These are phyloP conservation scores for Licmophora abbreviata DNA, from an alignment of 108 stramenopile species.

Conservation along the genomic window DNA sequence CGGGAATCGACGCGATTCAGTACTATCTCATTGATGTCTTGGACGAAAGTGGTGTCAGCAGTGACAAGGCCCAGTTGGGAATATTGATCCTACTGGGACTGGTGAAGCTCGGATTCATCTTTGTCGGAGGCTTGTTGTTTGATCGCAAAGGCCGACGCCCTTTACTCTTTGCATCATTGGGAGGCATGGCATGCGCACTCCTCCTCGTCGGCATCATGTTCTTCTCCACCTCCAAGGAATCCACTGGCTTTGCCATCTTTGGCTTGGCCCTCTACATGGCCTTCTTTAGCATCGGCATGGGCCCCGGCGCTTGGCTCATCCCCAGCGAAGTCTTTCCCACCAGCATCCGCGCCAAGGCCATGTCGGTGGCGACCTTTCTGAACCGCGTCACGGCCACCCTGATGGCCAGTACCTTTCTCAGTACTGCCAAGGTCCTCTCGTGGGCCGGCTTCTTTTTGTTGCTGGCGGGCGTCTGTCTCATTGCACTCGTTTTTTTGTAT, in stretches of 20 bases:
- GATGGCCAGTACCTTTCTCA: slow-evolving; percentile 50
- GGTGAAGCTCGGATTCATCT: slow-evolving; percentile 30
- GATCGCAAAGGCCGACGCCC: slow-evolving; percentile 51
- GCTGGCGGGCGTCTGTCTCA: slow-evolving; percentile 26
- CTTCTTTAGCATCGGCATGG: slow-evolving; percentile 60
- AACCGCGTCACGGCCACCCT: slow-evolving; percentile 58
- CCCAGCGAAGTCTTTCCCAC: slow-evolving; percentile 57
- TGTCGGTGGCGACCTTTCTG: slow-evolving; percentile 58
- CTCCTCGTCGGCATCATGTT: slow-evolving; percentile 5
- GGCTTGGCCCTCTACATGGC: slow-evolving; percentile 36
- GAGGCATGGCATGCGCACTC: slow-evolving; percentile 9
- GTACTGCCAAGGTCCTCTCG: slow-evolving; percentile 32
- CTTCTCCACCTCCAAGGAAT: not conserved
- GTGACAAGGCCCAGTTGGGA: slow-evolving; percentile 14
- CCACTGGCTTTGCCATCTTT: slow-evolving; percentile 28
- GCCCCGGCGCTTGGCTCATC: slow-evolving; percentile 55
- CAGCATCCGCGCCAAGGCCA: slow-evolving; percentile 60
- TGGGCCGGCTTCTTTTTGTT: slow-evolving; percentile 50
- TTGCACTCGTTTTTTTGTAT: slow-evolving; percentile 37
- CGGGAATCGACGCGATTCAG: slow-evolving; percentile 62
- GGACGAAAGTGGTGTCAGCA: slow-evolving; percentile 34
- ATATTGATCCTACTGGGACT: slow-evolving; percentile 44
- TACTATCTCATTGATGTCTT: slow-evolving; percentile 53
- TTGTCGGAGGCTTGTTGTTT: slow-evolving; percentile 37
- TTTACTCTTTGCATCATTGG: slow-evolving; percentile 38